Evolutionary conservation across 139 green algal species (phyloP).

Genomic region (Edaphochlamys debaryana): DNA sequence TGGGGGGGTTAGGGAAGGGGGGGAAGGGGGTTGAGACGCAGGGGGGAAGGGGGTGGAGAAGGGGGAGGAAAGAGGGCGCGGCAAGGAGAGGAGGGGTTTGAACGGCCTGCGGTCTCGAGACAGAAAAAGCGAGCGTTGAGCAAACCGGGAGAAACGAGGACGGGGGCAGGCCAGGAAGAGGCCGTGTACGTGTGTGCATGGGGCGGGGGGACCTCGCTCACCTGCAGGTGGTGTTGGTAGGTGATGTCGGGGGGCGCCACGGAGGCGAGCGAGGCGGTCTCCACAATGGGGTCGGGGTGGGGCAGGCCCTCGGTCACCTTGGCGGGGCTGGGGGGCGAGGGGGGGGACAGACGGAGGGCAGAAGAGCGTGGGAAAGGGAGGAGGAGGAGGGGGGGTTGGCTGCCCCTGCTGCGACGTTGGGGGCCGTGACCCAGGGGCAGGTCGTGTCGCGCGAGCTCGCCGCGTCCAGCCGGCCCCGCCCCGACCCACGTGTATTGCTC

Average conservation of each 20-base stretch:
- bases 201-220: too few relatives aligned
- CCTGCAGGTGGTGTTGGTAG: constrained; percentile 66
- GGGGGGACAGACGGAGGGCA: too few relatives aligned
- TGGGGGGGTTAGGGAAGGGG: constrained; percentile 20
- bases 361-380: not conserved
- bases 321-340: constrained; percentile 36
- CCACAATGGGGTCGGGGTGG: constrained; percentile 81
- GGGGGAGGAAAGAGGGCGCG: not conserved
- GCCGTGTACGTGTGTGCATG: too few relatives aligned
- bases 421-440: not conserved
- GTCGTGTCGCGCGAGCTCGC: not conserved
- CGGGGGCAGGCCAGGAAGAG: too few relatives aligned
- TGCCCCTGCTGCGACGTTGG: not conserved
- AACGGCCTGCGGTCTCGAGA: too few relatives aligned
- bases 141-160: too few relatives aligned
- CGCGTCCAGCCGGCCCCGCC: not conserved
- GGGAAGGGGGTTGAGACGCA: not conserved
- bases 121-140: too few relatives aligned
- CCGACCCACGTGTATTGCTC: constrained; percentile 23
- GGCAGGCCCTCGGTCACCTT: constrained; percentile 54
- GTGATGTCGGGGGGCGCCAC: constrained; percentile 62
- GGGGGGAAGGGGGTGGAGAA: not conserved
- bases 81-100: not conserved
- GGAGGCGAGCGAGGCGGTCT: constrained; percentile 73
- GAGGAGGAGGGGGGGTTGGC: not conserved